Percentiles rank a stretch among this genome's conserved stretches.
Evolutionary conservation across 1,139 yeast genomes (phyloP).

Genomic region (Yamadazyma diospyri): DNA sequence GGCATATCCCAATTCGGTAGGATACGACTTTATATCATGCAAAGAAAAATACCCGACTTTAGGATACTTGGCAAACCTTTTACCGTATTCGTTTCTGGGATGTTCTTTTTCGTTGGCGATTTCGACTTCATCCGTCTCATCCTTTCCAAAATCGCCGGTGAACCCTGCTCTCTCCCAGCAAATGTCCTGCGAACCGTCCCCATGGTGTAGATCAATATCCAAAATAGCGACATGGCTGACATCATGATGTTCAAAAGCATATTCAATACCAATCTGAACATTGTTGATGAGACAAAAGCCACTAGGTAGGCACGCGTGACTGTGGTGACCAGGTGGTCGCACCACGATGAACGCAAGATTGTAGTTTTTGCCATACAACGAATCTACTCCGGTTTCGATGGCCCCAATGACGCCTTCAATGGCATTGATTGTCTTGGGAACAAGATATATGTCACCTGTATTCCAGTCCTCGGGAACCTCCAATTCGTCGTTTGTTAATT

Average conservation of each 20-base stretch:
- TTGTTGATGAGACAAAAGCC: conserved; percentile 87
- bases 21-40: conserved; percentile 85
- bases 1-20: conserved; percentile 78
- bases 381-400: conserved; percentile 69
- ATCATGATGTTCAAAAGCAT: conserved; percentile 61
- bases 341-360: conserved; percentile 66
- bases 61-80: conserved; percentile 51
- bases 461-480: conserved; percentile 87
- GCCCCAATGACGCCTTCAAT: conserved; percentile 80
- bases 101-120: conserved; percentile 22
- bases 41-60: conserved; percentile 80
- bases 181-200: conserved; percentile 90
- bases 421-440: conserved; percentile 66
- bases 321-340: conserved; percentile 88
- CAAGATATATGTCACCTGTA: conserved; percentile 76
- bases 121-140: conserved; percentile 35
- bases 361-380: conserved; percentile 41
- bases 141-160: conserved; percentile 48
- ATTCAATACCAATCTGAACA: conserved; percentile 79
- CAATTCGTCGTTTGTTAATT: conserved; percentile 50
- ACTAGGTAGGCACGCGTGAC: conserved; percentile 80
- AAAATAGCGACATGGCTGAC: conserved; percentile 80
- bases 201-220: conserved; percentile 86
- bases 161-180: conserved; percentile 79
- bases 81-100: conserved; percentile 51